phyloP scores from a whole-genome alignment of 768 basidiomycete species.

The Pisolithus marmoratus region DNA sequence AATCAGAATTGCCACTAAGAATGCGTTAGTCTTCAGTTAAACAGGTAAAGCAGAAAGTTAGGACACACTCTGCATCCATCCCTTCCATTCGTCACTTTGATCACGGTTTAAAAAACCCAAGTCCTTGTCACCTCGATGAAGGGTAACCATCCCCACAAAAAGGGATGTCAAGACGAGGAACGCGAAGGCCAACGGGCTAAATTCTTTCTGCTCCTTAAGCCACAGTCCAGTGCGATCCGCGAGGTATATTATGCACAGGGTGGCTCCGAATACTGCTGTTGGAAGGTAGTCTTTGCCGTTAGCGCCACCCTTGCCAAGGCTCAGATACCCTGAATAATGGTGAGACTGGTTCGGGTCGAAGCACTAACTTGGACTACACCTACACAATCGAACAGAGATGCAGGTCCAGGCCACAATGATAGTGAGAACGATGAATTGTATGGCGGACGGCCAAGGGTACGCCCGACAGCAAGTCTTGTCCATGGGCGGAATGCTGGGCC shows the following conservation, averaged over 20 bases:
- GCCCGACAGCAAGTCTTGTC: slow-evolving; percentile 77
- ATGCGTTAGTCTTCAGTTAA: slow-evolving; percentile 1
- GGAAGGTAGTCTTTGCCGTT: slow-evolving; percentile 27
- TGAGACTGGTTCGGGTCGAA: slow-evolving; percentile 12
- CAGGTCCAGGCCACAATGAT: slow-evolving; percentile 49
- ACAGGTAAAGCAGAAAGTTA: background rate
- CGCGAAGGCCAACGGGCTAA: slow-evolving; percentile 61
- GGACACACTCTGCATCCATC: slow-evolving; percentile 90
- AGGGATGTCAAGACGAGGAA: slow-evolving; percentile 52
- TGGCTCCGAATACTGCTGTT: slow-evolving; percentile 57
- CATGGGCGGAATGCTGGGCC: slow-evolving; percentile 57
- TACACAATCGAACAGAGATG: slow-evolving; percentile 31
- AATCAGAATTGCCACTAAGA: slow-evolving; percentile 76
- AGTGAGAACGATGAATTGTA: slow-evolving; percentile 51
- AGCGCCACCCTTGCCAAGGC: slow-evolving; percentile 9
- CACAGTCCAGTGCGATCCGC: slow-evolving; percentile 86
- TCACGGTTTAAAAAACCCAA: slow-evolving; percentile 86
- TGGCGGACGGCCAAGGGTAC: slow-evolving; percentile 60
- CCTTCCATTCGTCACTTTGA: slow-evolving; percentile 97
- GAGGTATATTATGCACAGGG: slow-evolving; percentile 62
- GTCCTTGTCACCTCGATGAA: slow-evolving; percentile 74
- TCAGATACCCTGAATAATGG: slow-evolving; percentile 7
- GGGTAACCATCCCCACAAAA: slow-evolving; percentile 52
- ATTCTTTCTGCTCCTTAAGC: slow-evolving; percentile 87
- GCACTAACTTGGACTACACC: slow-evolving; percentile 7